Evolutionary conservation across 129 eudicot genomes (phyloP), one percentile per base, ranked within the genome.

Genomic region (Pulicaria dysenterica): DNA sequence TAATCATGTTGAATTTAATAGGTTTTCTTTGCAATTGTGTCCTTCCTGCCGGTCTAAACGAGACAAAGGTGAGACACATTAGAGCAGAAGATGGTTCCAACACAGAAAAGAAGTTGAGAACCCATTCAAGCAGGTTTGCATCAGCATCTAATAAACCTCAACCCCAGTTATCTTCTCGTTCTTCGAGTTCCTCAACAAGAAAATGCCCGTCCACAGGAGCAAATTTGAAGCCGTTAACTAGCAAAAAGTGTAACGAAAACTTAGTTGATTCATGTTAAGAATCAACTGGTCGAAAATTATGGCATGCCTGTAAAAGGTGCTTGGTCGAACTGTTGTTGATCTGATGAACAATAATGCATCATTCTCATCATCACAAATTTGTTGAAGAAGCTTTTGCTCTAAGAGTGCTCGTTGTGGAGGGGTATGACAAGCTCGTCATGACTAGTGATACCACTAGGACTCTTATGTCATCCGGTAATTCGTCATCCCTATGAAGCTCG

Each of bases 1-100:
- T 43, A n/a, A 67, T 50, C 0, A 58, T 72, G 58, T n/a, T 44
- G 54, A 6, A 64, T 54, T 73, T 73, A 78, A 73, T 68, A 91
- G 97, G 97, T 76, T 76, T 86, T 67, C 73, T 88, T 31, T 88
- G 97, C 90, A 91, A 91, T 50, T 91, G 97, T 56, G 97, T 91
- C 39, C 95, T 91, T 45, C 96, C 96, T 7, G 92, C 89, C 17
- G 90, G 88, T 58, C 69, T 91, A 80, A 84, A 88, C 65, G 95
- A 88, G 69, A 84, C 90, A 17, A 88, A 82, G 71, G 90, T 88
- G 48, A 79, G 90, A 62, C 92, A 84, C 8, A 79, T 84, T 53
- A 82, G 79, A 80, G 79, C 69, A 36, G 95, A 86, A 78, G 92
- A 84, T 5, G 76, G 70, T 70, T 68, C 60, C 43, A 56, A 38